phyloP scores from a whole-genome alignment of 768 basidiomycete genomes.

The Tricholoma terreum region DNA sequence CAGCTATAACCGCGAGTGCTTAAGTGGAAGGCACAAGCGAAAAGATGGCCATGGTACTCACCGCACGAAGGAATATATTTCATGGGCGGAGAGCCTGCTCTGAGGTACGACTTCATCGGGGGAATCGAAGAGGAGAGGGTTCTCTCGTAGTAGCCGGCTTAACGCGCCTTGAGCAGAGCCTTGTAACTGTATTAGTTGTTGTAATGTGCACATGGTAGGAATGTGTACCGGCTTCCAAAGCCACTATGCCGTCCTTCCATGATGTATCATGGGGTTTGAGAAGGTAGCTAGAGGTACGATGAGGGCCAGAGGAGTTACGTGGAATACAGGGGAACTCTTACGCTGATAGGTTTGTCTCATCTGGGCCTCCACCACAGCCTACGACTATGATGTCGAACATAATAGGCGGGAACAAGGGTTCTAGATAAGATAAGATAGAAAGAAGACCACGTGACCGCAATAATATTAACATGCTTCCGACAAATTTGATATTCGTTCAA shows the following conservation, averaged over 20 bases:
- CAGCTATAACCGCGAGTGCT: constrained; percentile 45
- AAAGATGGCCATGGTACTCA: constrained; percentile 22
- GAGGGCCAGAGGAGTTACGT: constrained; percentile 4
- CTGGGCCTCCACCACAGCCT: constrained; percentile 84
- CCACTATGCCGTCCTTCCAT: constrained; percentile 83
- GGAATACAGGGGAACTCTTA: constrained; percentile 45
- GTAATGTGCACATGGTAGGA: background rate
- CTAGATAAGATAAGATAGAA: constrained; percentile 8
- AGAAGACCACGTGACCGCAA: constrained; percentile 6
- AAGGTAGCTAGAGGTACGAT: constrained; percentile 62
- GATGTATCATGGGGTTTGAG: constrained; percentile 62
- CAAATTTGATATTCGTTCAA: constrained; percentile 3
- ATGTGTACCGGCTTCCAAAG: constrained; percentile 79
- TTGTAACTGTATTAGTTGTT: constrained; percentile 24
- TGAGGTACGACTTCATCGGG: constrained; percentile 19
- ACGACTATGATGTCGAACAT: constrained; percentile 73
- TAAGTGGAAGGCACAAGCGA: constrained; percentile 2
- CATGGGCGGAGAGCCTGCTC: constrained; percentile 37
- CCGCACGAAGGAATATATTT: constrained; percentile 55
- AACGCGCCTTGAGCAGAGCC: constrained; percentile 88
- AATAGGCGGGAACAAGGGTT: constrained; percentile 16
- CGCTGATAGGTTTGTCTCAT: constrained; percentile 88
- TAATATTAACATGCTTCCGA: too few relatives aligned
- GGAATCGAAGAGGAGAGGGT: constrained; percentile 52
- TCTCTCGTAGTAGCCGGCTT: constrained; percentile 50